phyloP scores from a whole-genome alignment of 495 filamentous ascomycete genomes.

The Wilcoxina mikolae region DNA sequence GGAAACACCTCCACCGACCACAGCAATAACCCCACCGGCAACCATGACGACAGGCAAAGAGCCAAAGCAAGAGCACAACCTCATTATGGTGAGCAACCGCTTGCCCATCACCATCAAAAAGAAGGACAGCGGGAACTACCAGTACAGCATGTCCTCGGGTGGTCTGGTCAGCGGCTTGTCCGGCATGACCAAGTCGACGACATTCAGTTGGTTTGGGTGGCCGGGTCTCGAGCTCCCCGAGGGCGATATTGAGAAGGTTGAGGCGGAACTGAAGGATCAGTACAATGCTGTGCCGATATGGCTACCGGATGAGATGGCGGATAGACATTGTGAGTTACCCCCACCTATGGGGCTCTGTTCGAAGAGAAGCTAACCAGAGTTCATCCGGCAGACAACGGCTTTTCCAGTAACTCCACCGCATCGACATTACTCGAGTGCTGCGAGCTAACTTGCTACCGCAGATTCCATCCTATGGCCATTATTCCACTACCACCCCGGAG shows the following conservation, averaged over 20 bases:
- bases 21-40: not conserved
- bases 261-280: slow-evolving; percentile 54
- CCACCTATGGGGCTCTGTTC: not conserved
- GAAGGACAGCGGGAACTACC: slow-evolving; percentile 65
- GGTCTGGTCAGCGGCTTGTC: slow-evolving; percentile 83
- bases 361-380: not conserved
- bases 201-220: slow-evolving; percentile 97
- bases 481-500: slow-evolving; percentile 89
- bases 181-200: slow-evolving; percentile 77
- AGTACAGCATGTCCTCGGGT: slow-evolving; percentile 88
- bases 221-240: slow-evolving; percentile 76
- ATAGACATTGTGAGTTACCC: slow-evolving; percentile 43
- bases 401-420: slow-evolving; percentile 45
- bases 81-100: slow-evolving; percentile 84
- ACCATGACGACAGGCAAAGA: not conserved
- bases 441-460: slow-evolving; percentile 27
- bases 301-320: slow-evolving; percentile 61
- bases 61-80: slow-evolving; percentile 22
- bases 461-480: slow-evolving; percentile 92
- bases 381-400: slow-evolving; percentile 47
- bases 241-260: slow-evolving; percentile 47
- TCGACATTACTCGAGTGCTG: not conserved
- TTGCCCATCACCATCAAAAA: slow-evolving; percentile 91
- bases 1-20: not conserved
- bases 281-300: slow-evolving; percentile 64